Base-by-base conservation (phyloP, 768 basidiomycete genomes). In the Mycena polygramma region DNA sequence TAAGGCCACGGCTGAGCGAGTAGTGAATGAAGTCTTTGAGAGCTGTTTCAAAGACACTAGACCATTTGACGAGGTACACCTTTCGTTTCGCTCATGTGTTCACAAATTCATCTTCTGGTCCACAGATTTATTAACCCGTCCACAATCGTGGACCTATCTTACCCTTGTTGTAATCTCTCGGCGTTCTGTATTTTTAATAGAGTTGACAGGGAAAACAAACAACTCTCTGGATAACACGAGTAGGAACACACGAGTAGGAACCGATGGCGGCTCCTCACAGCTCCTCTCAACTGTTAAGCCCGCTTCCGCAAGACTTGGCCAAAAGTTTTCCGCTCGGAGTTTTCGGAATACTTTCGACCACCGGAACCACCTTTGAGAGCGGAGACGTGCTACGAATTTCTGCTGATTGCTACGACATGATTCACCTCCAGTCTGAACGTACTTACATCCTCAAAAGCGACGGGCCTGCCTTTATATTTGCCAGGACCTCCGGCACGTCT, bases 21-120 rank as follows among this genome's bases (percentile, higher is more conserved):
- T 91, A 1, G 97, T 99, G 54, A 98, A 98, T 73, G 94, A 98
- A 79, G 97, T 97, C 41, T 99, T 94, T 93, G 96, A 96, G 76
- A 96, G 94, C 74, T 99, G 97, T 80, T 96, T 94, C 81, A 91
- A 88, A 45, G 98, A 99, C 78, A 98, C 97, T 8, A 83, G 97
- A 71, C 97, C 98, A 11, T 99, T 98, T 79, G 98, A 99, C 79
- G 97, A 99, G 92, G 95, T 95, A 75, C 63, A 78, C 70, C 5
- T 55, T 57, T 59, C 37, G 39, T 61, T 20, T 19, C 36, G n/a
- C 19, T n/a, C 43, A 45, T 53, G 35, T 24, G 13, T 14, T 57
- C 22, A 24, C 11, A 46, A 1, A 17, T 46, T 24, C 11, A 9
- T 41, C 13, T 57, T 13, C 30, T 30, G 30, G 30, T 30, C 30